Evolutionary conservation across 176 grass and related monocot species (phyloP), one percentile per base, ranked within the genome.

Genomic region (Cocos nucifera): DNA sequence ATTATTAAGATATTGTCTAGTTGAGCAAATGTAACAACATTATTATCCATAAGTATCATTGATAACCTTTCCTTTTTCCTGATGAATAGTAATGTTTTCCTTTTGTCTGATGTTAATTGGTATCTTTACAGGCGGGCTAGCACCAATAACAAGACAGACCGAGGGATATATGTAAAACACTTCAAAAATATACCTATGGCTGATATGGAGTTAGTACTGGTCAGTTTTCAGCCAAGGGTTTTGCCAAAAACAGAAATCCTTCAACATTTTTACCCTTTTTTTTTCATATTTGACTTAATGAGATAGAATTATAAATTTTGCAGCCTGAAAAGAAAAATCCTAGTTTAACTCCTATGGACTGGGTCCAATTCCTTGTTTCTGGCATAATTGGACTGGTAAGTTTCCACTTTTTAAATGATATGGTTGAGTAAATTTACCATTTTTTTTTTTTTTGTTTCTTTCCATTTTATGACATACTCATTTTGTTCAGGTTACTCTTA

Each of bases 131-230:
- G 93, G 66, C 74, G 74, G 61, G 89, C 78, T 76, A 76, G 81
- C 55, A 56, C 66, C 2, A 85, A 88, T 62, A 71, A 69, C 24
- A 73, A 85, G 61, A 54, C 71, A 50, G 84, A 92, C 28, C 79
- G 84, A 76, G 81, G 81, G 68, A 88, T 98, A 66, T 89, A 85
- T 78, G 79, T 98, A 70, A 98, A 98, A 62, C 93, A 98, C 69
- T 92, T 92, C 76, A 98, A 88, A 82, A 91, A 88, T 76, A 98
- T 98, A 49, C 93, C 84, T n/a, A 98, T 98, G 87, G 93, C 93
- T 72, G 93, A 98, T 74, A 98, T 92, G 93, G 93, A 92, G 75
- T 76, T 98, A 70, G 87, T 98, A 76, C 73, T 98, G 81, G 87
- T 98, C 54, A 85, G 87, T 55, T 35, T 57, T 61, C 19, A 49